Evolutionary conservation across 2,329 filamentous ascomycete genomes (phyloP).

Genomic region (Aspergillus sp.): DNA sequence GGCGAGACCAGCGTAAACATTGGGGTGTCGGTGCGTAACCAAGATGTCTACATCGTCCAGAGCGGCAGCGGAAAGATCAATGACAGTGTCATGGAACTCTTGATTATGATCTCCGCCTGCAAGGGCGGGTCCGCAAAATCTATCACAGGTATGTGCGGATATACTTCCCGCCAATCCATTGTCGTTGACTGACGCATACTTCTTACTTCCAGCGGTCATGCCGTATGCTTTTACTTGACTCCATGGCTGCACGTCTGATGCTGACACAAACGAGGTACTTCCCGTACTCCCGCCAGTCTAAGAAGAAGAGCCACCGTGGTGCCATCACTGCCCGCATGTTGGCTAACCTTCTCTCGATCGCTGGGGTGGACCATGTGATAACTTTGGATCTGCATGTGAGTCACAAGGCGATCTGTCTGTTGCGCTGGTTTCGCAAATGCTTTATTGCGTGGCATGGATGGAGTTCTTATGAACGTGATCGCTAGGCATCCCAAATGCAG

Average conservation of each 20-base stretch:
- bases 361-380: constrained; percentile 95
- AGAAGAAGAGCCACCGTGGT: constrained; percentile 96
- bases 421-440: background rate
- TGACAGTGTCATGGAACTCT: constrained; percentile 97
- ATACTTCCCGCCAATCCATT: background rate
- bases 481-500: constrained; percentile 88
- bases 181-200: constrained; percentile 10
- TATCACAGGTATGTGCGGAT: constrained; percentile 73
- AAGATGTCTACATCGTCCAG: constrained; percentile 98
- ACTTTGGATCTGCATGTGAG: constrained; percentile 88
- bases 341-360: constrained; percentile 88
- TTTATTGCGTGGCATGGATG: constrained; percentile 7
- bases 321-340: constrained; percentile 97
- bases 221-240: constrained; percentile 45
- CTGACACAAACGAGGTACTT: constrained; percentile 67
- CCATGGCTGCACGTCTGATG: constrained; percentile 30
- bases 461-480: constrained; percentile 22
- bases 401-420: constrained; percentile 14
- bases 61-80: constrained; percentile 96
- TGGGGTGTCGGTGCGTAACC: constrained; percentile 77
- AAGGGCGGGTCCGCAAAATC: constrained; percentile 97
- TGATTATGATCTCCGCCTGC: constrained; percentile 99
- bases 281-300: constrained; percentile 98
- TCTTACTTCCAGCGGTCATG: constrained; percentile 43
- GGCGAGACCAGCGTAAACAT: constrained; percentile 71